Conservation (phyloP, 805 yeast species). For the Scheffersomyces spartinae region DNA sequence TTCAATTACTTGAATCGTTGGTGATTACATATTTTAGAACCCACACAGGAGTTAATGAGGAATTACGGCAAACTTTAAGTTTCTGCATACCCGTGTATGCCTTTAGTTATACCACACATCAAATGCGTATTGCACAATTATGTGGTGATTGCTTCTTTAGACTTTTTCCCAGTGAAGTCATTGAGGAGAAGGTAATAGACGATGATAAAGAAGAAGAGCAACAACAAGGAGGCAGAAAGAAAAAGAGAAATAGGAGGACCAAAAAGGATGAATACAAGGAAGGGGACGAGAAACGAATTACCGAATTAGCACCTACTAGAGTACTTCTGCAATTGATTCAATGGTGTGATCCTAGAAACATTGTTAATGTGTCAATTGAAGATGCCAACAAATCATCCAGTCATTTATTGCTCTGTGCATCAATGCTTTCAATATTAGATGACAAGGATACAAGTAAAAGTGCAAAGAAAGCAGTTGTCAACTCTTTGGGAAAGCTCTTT, state of each 20-base stretch:
- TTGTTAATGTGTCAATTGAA: conserved; percentile 38
- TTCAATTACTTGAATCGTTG: conserved; percentile 51
- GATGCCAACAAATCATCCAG: conserved; percentile 31
- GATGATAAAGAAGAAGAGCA: conserved; percentile 18
- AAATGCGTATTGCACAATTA: conserved; percentile 48
- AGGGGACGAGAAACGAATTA: no score
- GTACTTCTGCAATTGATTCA: conserved; percentile 62
- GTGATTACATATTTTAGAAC: conserved; percentile 71
- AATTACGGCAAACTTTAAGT: conserved; percentile 66
- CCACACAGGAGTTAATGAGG: conserved; percentile 45
- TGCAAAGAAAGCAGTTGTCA: conserved; percentile 6
- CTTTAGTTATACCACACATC: conserved; percentile 64
- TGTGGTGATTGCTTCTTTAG: conserved; percentile 58
- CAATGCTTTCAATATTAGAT: conserved; percentile 18
- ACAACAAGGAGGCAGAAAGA: no score
- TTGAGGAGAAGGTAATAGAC: conserved; percentile 19
- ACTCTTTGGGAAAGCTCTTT: no score
- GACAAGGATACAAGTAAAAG: conserved; percentile 10
- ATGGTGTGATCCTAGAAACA: conserved; percentile 76
- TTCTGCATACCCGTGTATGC: conserved; percentile 86
- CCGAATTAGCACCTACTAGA: conserved; percentile 39
- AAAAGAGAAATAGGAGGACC: no score
- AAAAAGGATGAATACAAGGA: no score
- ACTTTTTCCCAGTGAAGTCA: conserved; percentile 31
- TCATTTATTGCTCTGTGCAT: conserved; percentile 34